Conservation (phyloP, 495 filamentous ascomycete species). For the Neurospora tetraspora region DNA sequence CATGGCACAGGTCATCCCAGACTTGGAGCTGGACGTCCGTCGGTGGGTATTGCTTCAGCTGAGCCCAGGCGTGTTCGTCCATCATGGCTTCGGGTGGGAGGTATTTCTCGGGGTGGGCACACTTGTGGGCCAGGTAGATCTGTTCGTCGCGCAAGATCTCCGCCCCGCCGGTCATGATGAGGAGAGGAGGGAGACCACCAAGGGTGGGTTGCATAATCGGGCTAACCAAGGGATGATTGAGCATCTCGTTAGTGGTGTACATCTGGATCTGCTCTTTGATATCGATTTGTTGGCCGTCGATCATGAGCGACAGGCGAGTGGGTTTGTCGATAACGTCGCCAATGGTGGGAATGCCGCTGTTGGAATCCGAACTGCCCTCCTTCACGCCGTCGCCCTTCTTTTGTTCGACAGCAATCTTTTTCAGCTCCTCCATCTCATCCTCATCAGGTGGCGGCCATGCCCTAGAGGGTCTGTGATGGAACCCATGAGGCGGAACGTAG, state of each 20-base stretch:
- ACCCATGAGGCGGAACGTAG: constrained; percentile 81
- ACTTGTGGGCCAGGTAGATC: constrained; percentile 90
- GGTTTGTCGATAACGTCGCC: constrained; percentile 28
- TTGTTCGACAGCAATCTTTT: constrained; percentile 19
- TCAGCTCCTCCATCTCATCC: constrained; percentile 48
- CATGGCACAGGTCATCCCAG: constrained; percentile 91
- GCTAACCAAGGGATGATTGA: constrained; percentile 82
- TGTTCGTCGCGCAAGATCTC: constrained; percentile 90
- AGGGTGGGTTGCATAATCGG: constrained; percentile 77
- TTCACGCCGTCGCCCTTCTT: constrained; percentile 9
- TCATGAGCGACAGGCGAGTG: constrained; percentile 46
- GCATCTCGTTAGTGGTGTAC: constrained; percentile 80
- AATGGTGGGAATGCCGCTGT: constrained; percentile 10
- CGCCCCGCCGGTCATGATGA: constrained; percentile 77
- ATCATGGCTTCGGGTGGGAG: constrained; percentile 56
- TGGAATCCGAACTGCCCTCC: background rate
- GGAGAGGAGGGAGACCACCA: constrained; percentile 77
- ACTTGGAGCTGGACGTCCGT: constrained; percentile 95
- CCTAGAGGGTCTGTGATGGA: constrained; percentile 70
- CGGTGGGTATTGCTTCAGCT: constrained; percentile 57
- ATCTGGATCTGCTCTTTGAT: constrained; percentile 85
- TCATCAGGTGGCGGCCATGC: constrained; percentile 87
- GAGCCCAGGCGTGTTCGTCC: constrained; percentile 48
- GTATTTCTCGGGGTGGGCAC: constrained; percentile 67
- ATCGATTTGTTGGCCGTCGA: constrained; percentile 58